Conservation (phyloP, 345 rosid genomes). For the Bretschneidera sinensis region DNA sequence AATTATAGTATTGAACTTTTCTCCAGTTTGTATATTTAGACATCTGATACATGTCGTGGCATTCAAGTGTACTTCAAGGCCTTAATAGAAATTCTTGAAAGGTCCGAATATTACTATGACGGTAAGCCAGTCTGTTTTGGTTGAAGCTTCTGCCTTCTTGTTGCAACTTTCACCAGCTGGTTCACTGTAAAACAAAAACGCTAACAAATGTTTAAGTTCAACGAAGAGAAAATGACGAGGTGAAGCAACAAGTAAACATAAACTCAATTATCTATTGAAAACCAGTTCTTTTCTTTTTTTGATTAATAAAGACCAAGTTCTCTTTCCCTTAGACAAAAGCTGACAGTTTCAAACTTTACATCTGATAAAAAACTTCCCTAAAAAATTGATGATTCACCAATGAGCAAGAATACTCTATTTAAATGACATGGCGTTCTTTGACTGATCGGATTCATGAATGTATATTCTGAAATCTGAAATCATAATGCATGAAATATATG, state of each 20-base stretch:
- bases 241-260: too few relatives aligned
- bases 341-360: too few relatives aligned
- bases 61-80: too few relatives aligned
- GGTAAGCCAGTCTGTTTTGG: slow-evolving; percentile 88
- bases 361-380: too few relatives aligned
- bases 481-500: neutral
- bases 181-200: slow-evolving; percentile 58
- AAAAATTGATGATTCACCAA: neutral
- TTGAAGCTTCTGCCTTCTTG: slow-evolving; percentile 75
- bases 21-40: neutral
- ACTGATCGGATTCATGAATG: neutral
- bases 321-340: too few relatives aligned
- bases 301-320: too few relatives aligned
- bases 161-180: slow-evolving; percentile 90
- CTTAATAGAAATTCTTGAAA: slow-evolving; percentile 1
- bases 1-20: neutral
- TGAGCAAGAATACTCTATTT: neutral
- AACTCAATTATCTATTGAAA: too few relatives aligned
- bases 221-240: too few relatives aligned
- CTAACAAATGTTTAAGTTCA: too few relatives aligned
- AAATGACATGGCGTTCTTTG: neutral
- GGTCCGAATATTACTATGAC: slow-evolving; percentile 60
- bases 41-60: too few relatives aligned
- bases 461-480: neutral
- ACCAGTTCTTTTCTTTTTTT: too few relatives aligned